These are phyloP conservation scores for Diaporthe helianthi DNA, from an alignment of 2,329 filamentous ascomycete genomes.

Conservation along the genomic window DNA sequence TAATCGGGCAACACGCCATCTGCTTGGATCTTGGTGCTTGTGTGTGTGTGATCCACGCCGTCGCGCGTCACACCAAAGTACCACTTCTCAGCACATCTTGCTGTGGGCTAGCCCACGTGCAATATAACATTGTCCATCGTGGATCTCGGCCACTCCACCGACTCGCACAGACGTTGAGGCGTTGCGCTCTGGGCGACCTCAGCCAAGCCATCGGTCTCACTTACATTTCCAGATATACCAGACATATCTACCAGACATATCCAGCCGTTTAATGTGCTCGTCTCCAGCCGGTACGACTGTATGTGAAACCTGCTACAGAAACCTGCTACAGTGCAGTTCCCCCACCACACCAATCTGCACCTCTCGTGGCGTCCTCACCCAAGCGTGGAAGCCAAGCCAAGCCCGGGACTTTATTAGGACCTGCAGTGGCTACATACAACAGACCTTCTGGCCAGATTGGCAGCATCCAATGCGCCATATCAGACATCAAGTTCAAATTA, in stretches of 20 bases:
- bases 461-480: neutral
- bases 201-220: slow-evolving; percentile 7
- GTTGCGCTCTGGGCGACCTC: neutral
- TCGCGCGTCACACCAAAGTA: neutral
- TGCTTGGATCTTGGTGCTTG: neutral
- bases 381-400: neutral
- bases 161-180: neutral
- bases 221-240: neutral
- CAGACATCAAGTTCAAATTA: neutral
- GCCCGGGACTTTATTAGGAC: neutral
- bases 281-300: slow-evolving; percentile 2
- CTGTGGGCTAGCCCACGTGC: neutral
- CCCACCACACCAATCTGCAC: slow-evolving; percentile 6
- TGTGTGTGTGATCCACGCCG: neutral
- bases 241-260: slow-evolving; percentile 13
- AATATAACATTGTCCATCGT: neutral
- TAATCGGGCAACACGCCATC: neutral
- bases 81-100: no score
- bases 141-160: neutral
- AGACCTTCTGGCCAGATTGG: neutral
- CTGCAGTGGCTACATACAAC: slow-evolving; percentile 8
- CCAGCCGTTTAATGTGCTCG: neutral
- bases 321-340: neutral
- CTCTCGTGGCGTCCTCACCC: neutral
- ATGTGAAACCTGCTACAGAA: slow-evolving; percentile 13